Conservation (phyloP, 495 filamentous ascomycete genomes). For the Sordaria brevicollis region DNA sequence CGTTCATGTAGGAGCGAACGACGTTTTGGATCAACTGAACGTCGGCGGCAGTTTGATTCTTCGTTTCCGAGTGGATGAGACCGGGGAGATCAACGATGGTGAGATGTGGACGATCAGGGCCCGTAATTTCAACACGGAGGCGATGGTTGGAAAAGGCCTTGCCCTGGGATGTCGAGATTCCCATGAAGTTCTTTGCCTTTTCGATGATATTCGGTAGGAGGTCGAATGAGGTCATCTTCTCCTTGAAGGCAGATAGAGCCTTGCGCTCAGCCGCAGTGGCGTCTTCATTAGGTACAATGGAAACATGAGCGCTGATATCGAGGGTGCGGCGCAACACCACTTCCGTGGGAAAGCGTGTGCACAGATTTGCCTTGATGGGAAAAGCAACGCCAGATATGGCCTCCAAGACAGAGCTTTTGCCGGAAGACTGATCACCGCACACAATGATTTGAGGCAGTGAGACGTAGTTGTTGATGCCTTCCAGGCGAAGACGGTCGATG, state of each 20-base stretch:
- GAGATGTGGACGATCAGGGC: slow-evolving; percentile 52
- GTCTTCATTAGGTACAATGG: slow-evolving; percentile 27
- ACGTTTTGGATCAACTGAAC: slow-evolving; percentile 42
- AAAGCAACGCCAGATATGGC: slow-evolving; percentile 63
- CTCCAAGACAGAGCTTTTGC: slow-evolving; percentile 66
- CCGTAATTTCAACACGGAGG: slow-evolving; percentile 57
- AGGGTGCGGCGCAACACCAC: slow-evolving; percentile 39
- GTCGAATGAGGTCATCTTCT: slow-evolving; percentile 24
- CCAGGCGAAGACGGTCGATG: slow-evolving; percentile 46
- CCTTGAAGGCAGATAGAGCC: slow-evolving; percentile 8
- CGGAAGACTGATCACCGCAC: slow-evolving; percentile 58
- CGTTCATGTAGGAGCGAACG: slow-evolving; percentile 50
- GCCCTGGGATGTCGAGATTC: slow-evolving; percentile 26
- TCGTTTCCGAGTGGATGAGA: slow-evolving; percentile 45
- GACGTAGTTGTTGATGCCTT: slow-evolving; percentile 45
- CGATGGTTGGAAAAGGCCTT: slow-evolving; percentile 51
- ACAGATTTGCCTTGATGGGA: slow-evolving; percentile 48
- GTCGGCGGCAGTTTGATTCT: slow-evolving; percentile 35
- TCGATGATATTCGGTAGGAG: slow-evolving; percentile 32
- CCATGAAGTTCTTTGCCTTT: slow-evolving; percentile 42
- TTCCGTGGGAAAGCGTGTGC: slow-evolving; percentile 59
- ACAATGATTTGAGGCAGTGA: slow-evolving; percentile 59
- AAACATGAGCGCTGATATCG: slow-evolving; percentile 26
- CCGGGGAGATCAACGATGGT: slow-evolving; percentile 64
- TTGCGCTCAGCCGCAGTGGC: not conserved